These are phyloP conservation scores for Amylostereum areolatum DNA, from an alignment of 1,284 basidiomycete genomes.

Conservation along the genomic window DNA sequence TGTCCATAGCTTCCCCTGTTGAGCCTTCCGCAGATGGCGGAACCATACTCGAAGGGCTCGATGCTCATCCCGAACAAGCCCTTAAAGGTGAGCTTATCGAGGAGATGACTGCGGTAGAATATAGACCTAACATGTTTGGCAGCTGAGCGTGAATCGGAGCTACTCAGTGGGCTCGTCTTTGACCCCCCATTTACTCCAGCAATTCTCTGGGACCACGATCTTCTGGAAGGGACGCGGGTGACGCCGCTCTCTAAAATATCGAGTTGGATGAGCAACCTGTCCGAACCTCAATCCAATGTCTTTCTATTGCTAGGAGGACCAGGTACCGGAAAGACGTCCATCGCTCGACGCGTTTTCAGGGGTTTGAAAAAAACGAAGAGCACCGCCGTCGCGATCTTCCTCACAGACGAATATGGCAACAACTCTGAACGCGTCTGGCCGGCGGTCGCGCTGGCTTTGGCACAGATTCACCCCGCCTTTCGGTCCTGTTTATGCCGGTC, in stretches of 20 bases:
- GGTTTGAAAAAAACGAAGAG: conserved; percentile 7
- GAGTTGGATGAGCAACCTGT: conserved; percentile 4
- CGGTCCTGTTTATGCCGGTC: neutral
- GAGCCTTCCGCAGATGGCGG: neutral
- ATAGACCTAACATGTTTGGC: neutral
- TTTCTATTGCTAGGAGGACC: conserved; percentile 11
- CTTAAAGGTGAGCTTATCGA: too few species aligned
- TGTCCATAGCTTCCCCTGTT: neutral
- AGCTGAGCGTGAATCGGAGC: neutral
- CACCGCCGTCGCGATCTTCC: conserved; percentile 4
- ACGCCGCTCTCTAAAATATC: neutral
- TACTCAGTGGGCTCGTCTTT: neutral
- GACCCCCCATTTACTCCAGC: too few species aligned
- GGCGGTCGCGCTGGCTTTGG: conserved; percentile 5
- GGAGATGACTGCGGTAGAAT: neutral
- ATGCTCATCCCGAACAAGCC: too few species aligned
- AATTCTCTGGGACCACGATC: neutral
- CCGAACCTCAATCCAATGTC: conserved; percentile 1
- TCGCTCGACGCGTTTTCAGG: conserved; percentile 6
- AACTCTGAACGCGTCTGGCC: conserved; percentile 3
- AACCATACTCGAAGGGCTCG: neutral
- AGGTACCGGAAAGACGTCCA: conserved; percentile 8
- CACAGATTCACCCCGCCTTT: conserved; percentile 6
- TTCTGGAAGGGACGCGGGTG: conserved; percentile 2
- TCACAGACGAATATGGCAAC: neutral